Evolutionary conservation across 306 rosid genomes (phyloP).

Genomic region (Glycine soja): DNA sequence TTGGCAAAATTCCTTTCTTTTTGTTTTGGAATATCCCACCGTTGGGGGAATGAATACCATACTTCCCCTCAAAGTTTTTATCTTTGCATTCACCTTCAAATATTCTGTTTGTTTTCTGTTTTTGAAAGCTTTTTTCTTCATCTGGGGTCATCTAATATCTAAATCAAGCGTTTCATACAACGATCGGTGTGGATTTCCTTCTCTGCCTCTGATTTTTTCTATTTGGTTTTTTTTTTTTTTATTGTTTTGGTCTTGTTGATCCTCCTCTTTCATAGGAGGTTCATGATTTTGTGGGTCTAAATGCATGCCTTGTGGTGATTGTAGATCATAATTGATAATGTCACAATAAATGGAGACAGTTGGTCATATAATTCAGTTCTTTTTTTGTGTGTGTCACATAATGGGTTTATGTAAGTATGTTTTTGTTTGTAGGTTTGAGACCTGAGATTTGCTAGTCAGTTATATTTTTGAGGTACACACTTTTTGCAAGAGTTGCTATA

Average conservation of each 20-base stretch:
- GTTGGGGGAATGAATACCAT: constrained; percentile 57
- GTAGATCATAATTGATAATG: constrained; percentile 28
- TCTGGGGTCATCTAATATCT: constrained; percentile 49
- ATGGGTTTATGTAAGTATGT: constrained; percentile 65
- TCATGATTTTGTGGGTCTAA: constrained; percentile 39
- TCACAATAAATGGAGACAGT: constrained; percentile 44
- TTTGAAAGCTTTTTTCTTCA: constrained; percentile 42
- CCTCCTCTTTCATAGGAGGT: constrained; percentile 14
- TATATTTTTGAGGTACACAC: constrained; percentile 51
- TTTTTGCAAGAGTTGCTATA: constrained; percentile 49
- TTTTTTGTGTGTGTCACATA: constrained; percentile 52
- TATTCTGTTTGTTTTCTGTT: constrained; percentile 2
- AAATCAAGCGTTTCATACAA: constrained; percentile 22
- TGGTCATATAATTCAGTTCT: constrained; percentile 39
- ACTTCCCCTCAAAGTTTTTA: constrained; percentile 65
- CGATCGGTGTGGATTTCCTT: constrained; percentile 48
- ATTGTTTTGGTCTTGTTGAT: constrained; percentile 13
- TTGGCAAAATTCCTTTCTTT: constrained; percentile 59
- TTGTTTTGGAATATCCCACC: constrained; percentile 71
- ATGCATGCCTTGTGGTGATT: constrained; percentile 45
- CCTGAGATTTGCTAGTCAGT: constrained; percentile 82
- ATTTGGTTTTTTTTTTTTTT: not conserved
- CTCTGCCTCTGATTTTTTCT: constrained; percentile 3
- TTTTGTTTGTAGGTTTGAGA: constrained; percentile 88
- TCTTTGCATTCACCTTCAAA: constrained; percentile 44